Conservation (phyloP, 1,284 basidiomycete genomes). For the Mycena citricolor region DNA sequence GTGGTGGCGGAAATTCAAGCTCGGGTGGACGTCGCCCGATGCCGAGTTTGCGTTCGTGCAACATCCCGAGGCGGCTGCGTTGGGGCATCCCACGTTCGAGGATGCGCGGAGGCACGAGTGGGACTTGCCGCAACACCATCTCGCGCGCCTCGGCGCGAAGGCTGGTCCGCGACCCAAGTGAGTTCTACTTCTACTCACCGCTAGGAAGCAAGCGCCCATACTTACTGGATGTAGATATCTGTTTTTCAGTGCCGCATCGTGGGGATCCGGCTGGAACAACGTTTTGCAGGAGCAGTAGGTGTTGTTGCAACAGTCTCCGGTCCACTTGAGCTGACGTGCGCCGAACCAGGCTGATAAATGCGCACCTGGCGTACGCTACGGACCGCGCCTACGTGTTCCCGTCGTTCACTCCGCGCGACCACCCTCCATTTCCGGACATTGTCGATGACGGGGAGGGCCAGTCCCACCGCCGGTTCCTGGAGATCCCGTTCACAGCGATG, state of each 20-base stretch:
- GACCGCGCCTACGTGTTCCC: conserved; percentile 47
- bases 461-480: conserved; percentile 28
- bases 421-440: conserved; percentile 31
- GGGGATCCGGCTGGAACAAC: conserved; percentile 40
- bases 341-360: conserved; percentile 40
- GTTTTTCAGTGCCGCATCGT: conserved; percentile 11
- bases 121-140: conserved; percentile 43
- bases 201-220: conserved; percentile 36
- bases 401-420: conserved; percentile 30
- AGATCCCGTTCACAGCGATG: conserved; percentile 37
- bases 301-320: too few species aligned
- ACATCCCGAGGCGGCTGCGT: too few species aligned
- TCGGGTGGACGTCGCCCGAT: too few species aligned
- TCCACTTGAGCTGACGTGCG: too few species aligned
- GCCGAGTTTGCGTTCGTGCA: too few species aligned
- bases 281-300: conserved; percentile 44
- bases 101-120: conserved; percentile 38
- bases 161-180: conserved; percentile 2
- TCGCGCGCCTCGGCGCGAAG: background rate
- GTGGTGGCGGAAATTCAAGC: too few species aligned
- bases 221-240: conserved; percentile 41
- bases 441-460: conserved; percentile 9
- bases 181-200: background rate
- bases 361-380: conserved; percentile 45
- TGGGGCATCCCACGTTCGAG: conserved; percentile 36